Base-by-base conservation (phyloP, 2,329 filamentous ascomycete genomes). In the Madurella mycetomatis region DNA sequence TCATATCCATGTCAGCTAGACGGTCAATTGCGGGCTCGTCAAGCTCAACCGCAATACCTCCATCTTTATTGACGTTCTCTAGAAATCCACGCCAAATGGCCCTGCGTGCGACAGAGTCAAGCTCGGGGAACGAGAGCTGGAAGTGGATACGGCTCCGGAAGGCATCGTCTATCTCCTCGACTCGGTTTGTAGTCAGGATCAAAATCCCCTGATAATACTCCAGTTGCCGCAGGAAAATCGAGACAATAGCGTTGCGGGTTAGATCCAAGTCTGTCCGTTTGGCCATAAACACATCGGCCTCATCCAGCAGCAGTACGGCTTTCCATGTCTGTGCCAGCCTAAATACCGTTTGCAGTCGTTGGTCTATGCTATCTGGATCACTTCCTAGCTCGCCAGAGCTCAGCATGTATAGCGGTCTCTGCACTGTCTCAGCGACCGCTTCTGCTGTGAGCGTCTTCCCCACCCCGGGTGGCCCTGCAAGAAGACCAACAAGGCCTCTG, bases 251-350 rank as follows among this genome's bases (percentile, higher is more conserved):
- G 43, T 57, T 57, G 44, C 51, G 48, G 17, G 51, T 34, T 41
- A 54, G 40, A 32, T 47, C 41, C 31, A 30, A 45, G 15, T 32
- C 19, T 30, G 13, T 19, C 1, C 44, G 47, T 11, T 25, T 25
- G 18, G 16, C 47, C 8, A 59, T 32, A 12, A 54, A 59, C 5
- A 56, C 54, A 47, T 72, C 70, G 0, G 68, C 68, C 53, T 73
- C 71, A 47, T 73, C 71, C 1, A 72, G 58, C 1, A 73, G 58
- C 12, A 73, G 53, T 5, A 70, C 64, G 25, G 66, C 68, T 37
- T 64, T 64, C 61, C 61, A 61, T 17, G 12, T 55, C 19, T 50
- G 31, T 1, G 49, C 50, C 19, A 53, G 49, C 18, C 61, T 55
- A 17, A 62, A 49, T 5, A 45, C 47, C 12, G 31, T 17, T 12